phyloP scores from a whole-genome alignment of 2,329 filamentous ascomycete genomes.

The Xylariales sp. region DNA sequence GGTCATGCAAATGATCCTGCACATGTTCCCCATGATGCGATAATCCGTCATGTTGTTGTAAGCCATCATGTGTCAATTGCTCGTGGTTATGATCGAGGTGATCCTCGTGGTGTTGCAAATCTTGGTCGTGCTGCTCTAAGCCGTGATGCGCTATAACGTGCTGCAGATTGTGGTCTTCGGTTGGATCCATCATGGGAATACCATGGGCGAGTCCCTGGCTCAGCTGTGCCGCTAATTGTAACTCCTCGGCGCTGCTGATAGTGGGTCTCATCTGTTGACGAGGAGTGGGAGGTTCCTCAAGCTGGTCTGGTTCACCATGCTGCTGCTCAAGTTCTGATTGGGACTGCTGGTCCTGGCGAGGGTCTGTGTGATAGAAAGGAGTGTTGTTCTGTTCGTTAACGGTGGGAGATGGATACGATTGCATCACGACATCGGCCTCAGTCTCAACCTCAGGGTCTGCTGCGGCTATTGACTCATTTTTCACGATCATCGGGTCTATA shows the following conservation, averaged over 20 bases:
- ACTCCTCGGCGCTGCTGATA: constrained; percentile 44
- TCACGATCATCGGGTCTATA: constrained; percentile 21
- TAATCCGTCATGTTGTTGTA: constrained; percentile 9
- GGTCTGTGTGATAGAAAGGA: constrained; percentile 38
- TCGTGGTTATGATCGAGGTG: constrained; percentile 5
- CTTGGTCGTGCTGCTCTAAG: constrained; percentile 16
- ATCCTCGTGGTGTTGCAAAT: constrained; percentile 1
- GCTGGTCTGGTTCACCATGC: constrained; percentile 18
- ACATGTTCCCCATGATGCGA: constrained; percentile 2
- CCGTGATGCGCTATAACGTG: constrained; percentile 40
- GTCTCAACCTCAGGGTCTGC: constrained; percentile 10
- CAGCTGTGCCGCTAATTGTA: constrained; percentile 55
- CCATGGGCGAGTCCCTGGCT: constrained; percentile 50
- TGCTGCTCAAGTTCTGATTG: constrained; percentile 19
- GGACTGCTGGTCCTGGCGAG: constrained; percentile 17
- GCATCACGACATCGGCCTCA: constrained; percentile 23
- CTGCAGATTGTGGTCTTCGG: constrained; percentile 37
- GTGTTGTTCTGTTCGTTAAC: constrained; percentile 37
- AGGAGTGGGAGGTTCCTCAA: constrained; percentile 30
- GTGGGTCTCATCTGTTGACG: constrained; percentile 39
- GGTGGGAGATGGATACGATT: constrained; percentile 41
- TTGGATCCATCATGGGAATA: constrained; percentile 40
- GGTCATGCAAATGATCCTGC: constrained; percentile 6
- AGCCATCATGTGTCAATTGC: constrained; percentile 4
- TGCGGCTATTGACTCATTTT: too few relatives aligned